Percentiles rank a stretch among this genome's conserved stretches.
These are phyloP conservation scores for Colletotrichum sp. DNA, from an alignment of 2,329 filamentous ascomycete species.

Conservation along the genomic window DNA sequence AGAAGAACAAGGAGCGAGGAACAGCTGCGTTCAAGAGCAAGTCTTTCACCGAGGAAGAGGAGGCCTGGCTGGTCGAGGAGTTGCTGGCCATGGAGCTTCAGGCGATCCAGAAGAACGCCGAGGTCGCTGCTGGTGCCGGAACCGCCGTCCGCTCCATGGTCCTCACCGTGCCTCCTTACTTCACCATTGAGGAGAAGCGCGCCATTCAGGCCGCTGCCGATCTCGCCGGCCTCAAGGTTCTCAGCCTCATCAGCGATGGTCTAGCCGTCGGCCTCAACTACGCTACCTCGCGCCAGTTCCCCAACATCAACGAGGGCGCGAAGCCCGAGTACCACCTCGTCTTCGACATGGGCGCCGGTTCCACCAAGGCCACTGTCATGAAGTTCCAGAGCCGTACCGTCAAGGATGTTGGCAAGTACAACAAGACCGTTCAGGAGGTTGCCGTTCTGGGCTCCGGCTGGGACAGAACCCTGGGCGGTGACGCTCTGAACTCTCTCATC, in stretches of 20 bases:
- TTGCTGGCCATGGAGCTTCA: slow-evolving; percentile 95
- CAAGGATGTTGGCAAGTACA: slow-evolving; percentile 91
- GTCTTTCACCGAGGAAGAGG: slow-evolving; percentile 64
- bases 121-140: slow-evolving; percentile 78
- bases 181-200: slow-evolving; percentile 87
- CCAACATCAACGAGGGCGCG: slow-evolving; percentile 78
- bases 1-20: slow-evolving; percentile 61
- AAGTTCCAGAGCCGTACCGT: slow-evolving; percentile 88
- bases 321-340: slow-evolving; percentile 92
- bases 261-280: slow-evolving; percentile 95
- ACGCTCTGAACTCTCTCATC: slow-evolving; percentile 86
- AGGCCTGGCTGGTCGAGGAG: slow-evolving; percentile 84
- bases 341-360: slow-evolving; percentile 98
- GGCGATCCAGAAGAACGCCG: slow-evolving; percentile 88
- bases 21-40: slow-evolving; percentile 85
- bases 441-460: slow-evolving; percentile 85
- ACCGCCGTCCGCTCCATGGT: slow-evolving; percentile 80
- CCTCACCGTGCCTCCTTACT: slow-evolving; percentile 89
- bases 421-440: slow-evolving; percentile 98
- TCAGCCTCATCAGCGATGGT: slow-evolving; percentile 87
- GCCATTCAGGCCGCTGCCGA: slow-evolving; percentile 85
- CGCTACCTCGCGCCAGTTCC: slow-evolving; percentile 89
- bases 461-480: slow-evolving; percentile 89
- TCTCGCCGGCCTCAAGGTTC: slow-evolving; percentile 84
- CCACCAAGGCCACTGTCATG: slow-evolving; percentile 86